These are phyloP conservation scores for Penicillium silybi DNA, from an alignment of 495 filamentous ascomycete genomes.

Conservation along the genomic window DNA sequence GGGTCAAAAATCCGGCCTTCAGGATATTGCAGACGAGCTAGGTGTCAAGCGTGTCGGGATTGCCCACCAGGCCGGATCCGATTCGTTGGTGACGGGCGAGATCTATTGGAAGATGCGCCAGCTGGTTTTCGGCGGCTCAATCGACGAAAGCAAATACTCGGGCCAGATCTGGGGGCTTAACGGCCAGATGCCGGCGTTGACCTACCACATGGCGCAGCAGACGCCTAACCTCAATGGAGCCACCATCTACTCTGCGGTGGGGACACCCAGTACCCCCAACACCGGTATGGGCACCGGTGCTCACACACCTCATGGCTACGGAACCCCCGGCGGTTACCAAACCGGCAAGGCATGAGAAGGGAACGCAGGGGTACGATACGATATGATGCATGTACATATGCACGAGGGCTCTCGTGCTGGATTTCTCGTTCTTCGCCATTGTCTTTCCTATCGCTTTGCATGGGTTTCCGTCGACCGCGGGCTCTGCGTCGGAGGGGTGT, in stretches of 20 bases:
- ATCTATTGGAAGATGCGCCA: slow-evolving; percentile 88
- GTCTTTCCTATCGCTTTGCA: slow-evolving; percentile 23
- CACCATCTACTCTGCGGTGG: slow-evolving; percentile 52
- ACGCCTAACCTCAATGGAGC: slow-evolving; percentile 57
- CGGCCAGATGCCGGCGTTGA: slow-evolving; percentile 49
- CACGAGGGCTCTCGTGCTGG: slow-evolving; percentile 22
- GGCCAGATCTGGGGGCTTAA: slow-evolving; percentile 89
- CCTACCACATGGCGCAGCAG: slow-evolving; percentile 43
- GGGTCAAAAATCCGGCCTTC: slow-evolving; percentile 80
- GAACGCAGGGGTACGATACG: slow-evolving; percentile 19
- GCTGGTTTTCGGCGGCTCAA: slow-evolving; percentile 77
- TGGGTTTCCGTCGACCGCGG: slow-evolving; percentile 9
- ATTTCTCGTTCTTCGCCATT: slow-evolving; percentile 28
- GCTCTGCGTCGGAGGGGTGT: slow-evolving; percentile 17
- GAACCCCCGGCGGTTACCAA: slow-evolving; percentile 58
- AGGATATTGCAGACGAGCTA: slow-evolving; percentile 89
- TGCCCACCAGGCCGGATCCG: slow-evolving; percentile 86
- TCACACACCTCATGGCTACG: slow-evolving; percentile 48
- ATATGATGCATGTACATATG: slow-evolving; percentile 34
- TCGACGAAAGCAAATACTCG: slow-evolving; percentile 67
- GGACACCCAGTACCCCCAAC: slow-evolving; percentile 70
- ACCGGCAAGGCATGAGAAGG: slow-evolving; percentile 37
- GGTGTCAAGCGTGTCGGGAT: slow-evolving; percentile 80
- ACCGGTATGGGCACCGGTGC: slow-evolving; percentile 49
- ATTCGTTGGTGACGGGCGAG: slow-evolving; percentile 86